Evolutionary conservation across 2,329 filamentous ascomycete species (phyloP).

Genomic region (Aspergillus ruber): DNA sequence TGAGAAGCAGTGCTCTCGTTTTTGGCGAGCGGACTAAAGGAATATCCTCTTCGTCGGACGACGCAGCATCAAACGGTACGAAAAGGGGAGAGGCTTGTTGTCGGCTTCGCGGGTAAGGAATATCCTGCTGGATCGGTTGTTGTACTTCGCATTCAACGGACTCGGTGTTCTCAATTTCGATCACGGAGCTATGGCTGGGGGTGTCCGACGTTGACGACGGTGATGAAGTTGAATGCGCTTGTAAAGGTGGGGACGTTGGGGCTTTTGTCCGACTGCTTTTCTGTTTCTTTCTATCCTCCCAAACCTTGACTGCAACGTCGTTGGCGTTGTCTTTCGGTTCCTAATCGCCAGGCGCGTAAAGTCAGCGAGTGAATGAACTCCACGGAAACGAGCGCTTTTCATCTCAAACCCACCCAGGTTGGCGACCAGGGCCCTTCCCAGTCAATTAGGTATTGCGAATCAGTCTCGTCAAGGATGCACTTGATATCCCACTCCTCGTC

Average conservation of each 20-base stretch:
- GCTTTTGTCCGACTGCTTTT: conserved; percentile 2
- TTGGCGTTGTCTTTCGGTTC: conserved; percentile 32
- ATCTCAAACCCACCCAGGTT: conserved; percentile 29
- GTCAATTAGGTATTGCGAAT: conserved; percentile 32
- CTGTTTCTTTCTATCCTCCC: conserved; percentile 21
- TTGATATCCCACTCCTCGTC: conserved; percentile 30
- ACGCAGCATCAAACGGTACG: conserved; percentile 6
- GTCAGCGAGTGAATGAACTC: conserved; percentile 4
- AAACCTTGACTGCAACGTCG: conserved; percentile 21
- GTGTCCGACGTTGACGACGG: background rate
- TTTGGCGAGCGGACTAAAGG: background rate
- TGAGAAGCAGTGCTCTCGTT: background rate
- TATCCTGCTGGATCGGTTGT: background rate
- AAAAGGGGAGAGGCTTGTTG: conserved; percentile 14
- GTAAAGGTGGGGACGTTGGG: conserved; percentile 2
- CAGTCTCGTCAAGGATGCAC: conserved; percentile 30
- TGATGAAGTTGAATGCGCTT: background rate
- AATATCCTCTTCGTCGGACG: background rate
- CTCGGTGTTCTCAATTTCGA: background rate
- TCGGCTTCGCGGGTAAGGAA: background rate
- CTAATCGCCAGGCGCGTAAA: conserved; percentile 9
- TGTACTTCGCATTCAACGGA: conserved; percentile 1
- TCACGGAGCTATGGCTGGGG: background rate
- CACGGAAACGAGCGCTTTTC: background rate
- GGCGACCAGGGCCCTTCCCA: conserved; percentile 32